These are phyloP conservation scores for Schizosaccharomyces osmophilus DNA, from an alignment of 805 yeast species.

Conservation along the genomic window DNA sequence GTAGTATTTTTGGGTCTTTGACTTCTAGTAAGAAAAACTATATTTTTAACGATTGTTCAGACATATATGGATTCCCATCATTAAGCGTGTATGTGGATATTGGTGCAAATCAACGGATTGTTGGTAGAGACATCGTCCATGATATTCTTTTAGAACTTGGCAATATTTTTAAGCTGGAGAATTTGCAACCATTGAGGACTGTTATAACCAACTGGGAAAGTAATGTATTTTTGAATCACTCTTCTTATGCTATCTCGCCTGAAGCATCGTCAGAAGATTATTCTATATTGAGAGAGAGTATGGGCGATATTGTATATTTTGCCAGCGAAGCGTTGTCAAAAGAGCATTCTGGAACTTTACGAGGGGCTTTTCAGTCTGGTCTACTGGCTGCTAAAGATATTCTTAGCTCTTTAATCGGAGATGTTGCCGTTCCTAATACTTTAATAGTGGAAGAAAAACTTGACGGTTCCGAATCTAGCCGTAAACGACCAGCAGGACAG, in stretches of 20 bases:
- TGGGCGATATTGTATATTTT: conserved; percentile 16
- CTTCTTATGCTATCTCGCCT: neutral
- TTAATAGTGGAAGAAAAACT: conserved; percentile 8
- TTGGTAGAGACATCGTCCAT: conserved; percentile 15
- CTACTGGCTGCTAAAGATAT: conserved; percentile 20
- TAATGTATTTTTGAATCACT: neutral
- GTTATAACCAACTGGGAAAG: neutral
- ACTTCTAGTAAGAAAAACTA: neutral
- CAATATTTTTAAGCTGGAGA: conserved; percentile 9
- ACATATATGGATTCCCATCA: conserved; percentile 14
- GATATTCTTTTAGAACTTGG: conserved; percentile 13
- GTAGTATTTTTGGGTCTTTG: neutral
- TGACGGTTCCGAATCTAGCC: neutral
- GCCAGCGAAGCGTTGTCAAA: conserved; percentile 24
- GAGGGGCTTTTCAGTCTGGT: conserved; percentile 21
- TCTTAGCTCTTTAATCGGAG: conserved; percentile 17
- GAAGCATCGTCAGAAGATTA: conserved; percentile 20
- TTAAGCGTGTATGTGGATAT: conserved; percentile 18
- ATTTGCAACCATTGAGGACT: neutral
- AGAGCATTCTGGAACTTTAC: conserved; percentile 19
- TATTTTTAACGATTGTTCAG: conserved; percentile 6
- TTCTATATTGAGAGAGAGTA: conserved; percentile 18
- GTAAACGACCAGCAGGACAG: neutral
- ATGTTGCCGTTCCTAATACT: conserved; percentile 17
- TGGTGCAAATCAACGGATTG: conserved; percentile 10